Percentiles rank a stretch among this genome's conserved stretches.
phyloP scores from a whole-genome alignment of 75 land plant genomes.

The Selaginella tamariscina region DNA sequence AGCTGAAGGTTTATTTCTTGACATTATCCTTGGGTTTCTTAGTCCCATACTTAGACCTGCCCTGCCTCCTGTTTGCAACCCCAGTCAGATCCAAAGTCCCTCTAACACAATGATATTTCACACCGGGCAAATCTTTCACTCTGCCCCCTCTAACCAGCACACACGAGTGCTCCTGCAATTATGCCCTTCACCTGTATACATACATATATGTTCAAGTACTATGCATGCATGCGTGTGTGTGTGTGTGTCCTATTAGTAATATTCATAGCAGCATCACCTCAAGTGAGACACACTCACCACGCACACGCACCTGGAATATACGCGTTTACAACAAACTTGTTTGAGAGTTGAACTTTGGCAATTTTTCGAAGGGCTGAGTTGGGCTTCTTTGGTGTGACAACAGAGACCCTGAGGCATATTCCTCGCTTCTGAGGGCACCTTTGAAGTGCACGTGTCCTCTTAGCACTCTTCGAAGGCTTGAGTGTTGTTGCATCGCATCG shows the following conservation, averaged over 20 bases:
- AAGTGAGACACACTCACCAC: no score
- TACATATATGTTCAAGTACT: no score
- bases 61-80: conserved; percentile 8
- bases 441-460: conserved; percentile 11
- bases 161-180: conserved; percentile 25
- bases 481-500: not conserved
- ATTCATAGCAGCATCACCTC: no score
- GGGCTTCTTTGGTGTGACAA: conserved; percentile 27
- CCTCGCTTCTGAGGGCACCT: conserved; percentile 28
- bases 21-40: conserved; percentile 15
- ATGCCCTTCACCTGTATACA: conserved; percentile 19
- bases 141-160: conserved; percentile 21
- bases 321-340: conserved; percentile 8
- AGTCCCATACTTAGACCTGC: conserved; percentile 23
- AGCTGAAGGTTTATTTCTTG: not conserved
- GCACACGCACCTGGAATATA: conserved; percentile 16
- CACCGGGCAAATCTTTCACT: conserved; percentile 22
- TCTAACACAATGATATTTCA: conserved; percentile 18
- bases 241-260: no score
- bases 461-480: not conserved
- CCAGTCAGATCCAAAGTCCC: conserved; percentile 21
- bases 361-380: conserved; percentile 23
- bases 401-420: conserved; percentile 16
- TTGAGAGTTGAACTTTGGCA: conserved; percentile 21
- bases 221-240: no score